A percentile compares a stretch with the other conserved stretches of the same genome.
These are phyloP conservation scores for Phaeosphaeria sp. DNA, from an alignment of 2,329 filamentous ascomycete species.

Conservation along the genomic window DNA sequence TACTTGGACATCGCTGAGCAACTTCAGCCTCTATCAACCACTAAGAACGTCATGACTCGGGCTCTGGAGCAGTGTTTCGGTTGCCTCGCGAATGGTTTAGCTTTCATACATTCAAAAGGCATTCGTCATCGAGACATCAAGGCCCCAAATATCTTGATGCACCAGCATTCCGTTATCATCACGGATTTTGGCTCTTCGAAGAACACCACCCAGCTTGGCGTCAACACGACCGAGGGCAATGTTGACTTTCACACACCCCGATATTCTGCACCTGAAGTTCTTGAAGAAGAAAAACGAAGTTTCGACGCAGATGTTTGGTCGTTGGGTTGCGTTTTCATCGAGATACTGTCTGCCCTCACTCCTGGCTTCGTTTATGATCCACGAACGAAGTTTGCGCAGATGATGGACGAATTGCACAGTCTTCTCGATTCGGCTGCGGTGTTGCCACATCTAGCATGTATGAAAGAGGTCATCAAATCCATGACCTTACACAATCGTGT, in stretches of 20 bases:
- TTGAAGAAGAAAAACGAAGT: constrained; percentile 8
- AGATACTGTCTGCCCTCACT: constrained; percentile 9
- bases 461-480: not conserved
- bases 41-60: not conserved
- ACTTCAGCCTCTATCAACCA: too few relatives aligned
- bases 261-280: constrained; percentile 14
- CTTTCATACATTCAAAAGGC: constrained; percentile 15
- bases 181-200: constrained; percentile 27
- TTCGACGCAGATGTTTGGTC: constrained; percentile 27
- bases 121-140: constrained; percentile 31
- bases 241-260: not conserved
- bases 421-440: too few relatives aligned
- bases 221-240: not conserved
- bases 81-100: constrained; percentile 4
- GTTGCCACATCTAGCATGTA: not conserved
- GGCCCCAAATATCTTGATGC: constrained; percentile 25
- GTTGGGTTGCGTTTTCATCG: constrained; percentile 27
- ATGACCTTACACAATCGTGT: not conserved
- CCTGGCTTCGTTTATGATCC: not conserved
- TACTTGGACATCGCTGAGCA: not conserved
- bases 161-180: constrained; percentile 17
- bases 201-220: not conserved
- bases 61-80: not conserved
- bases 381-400: not conserved
- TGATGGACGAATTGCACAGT: not conserved